Evolutionary conservation across 2,329 filamentous ascomycete genomes (phyloP), one percentile per base, ranked within the genome.

Genomic region (Ophiostoma fasciatum): DNA sequence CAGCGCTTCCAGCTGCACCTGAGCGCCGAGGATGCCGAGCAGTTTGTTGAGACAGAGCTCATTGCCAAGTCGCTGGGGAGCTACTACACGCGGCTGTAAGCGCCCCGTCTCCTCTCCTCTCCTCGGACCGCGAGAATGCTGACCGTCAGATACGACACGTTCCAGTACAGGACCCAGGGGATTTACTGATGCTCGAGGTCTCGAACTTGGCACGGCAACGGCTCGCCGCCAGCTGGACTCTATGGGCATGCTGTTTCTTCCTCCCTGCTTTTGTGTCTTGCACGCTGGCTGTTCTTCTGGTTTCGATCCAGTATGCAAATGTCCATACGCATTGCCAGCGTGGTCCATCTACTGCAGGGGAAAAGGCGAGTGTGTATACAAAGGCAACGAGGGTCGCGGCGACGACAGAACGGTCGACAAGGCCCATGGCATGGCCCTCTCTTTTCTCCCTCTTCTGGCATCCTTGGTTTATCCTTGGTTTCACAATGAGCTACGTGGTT

Each of bases 141-240:
- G 18, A 25, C 44, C 48, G 33, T 28, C 34, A 83, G 79, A 58
- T 84, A 85, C 51, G 80, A 85, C 58, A 83, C 80, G 43, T 88
- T 85, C 62, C 82, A 88, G 62, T 88, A 88, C 60, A 74, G 82
- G 51, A 87, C 82, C 25, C 82, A 88, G 58, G 82, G 82, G 47
- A 88, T 88, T 58, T 88, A 88, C 58, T 88, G 23, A 25, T n/a
- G n/a, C n/a, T n/a, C n/a, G n/a, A n/a, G n/a, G n/a, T n/a, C n/a
- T n/a, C n/a, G n/a, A n/a, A n/a, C n/a, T n/a, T n/a, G n/a, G n/a
- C n/a, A n/a, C n/a, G n/a, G n/a, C n/a, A n/a, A n/a, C n/a, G n/a
- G n/a, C n/a, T n/a, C n/a, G n/a, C n/a, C n/a, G n/a, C n/a, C n/a
- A n/a, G n/a, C n/a, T n/a, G n/a, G n/a, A n/a, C n/a, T n/a, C n/a